Evolutionary conservation across 495 filamentous ascomycete species (phyloP), one percentile per base, ranked within the genome.

Genomic region (Monascus purpureus): DNA sequence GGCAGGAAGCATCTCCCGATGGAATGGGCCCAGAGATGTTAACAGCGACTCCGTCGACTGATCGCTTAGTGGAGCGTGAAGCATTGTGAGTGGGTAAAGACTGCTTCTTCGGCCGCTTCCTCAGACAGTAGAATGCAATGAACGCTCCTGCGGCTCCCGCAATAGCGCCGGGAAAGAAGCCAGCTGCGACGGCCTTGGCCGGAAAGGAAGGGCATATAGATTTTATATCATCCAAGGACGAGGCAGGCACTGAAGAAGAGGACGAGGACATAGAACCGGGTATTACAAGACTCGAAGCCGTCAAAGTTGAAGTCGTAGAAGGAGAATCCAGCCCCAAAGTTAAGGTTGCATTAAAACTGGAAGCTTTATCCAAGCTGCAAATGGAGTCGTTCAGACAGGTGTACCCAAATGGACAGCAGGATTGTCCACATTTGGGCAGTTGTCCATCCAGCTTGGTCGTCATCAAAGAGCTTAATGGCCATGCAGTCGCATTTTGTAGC

Each of bases 391-490:
- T 53, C 15, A 57, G 48, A 57, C 86, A 94, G 11, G 53, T 65
- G 47, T 81, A 93, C 13, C 85, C 86, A 43, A 80, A 74, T 0
- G 86, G 86, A 52, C 77, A 82, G 54, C 83, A 92, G 6, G 49
- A 55, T 7, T 50, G 40, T 12, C 69, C 72, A 38, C 80, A 87
- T 28, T 52, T 61, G 27, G 57, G 52, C 8, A 87, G 57, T 9
- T 57, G 39, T 2, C 61, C 64, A 11, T 60, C 46, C 8, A 82
- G 58, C 6, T 68, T 63, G 11, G 73, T 83, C n/a, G 79, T 82
- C 42, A 83, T 82, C 33, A 90, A 53, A 6, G 65, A 50, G 16
- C 68, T 76, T 2, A 61, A 52, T n/a, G 81, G 76, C 33, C 76
- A 52, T 11, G 52, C 33, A 1, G 57, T 70, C 7, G 72, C 63